Conservation (phyloP, 1,284 basidiomycete genomes). For the Melampsora abietis-canadensis region DNA sequence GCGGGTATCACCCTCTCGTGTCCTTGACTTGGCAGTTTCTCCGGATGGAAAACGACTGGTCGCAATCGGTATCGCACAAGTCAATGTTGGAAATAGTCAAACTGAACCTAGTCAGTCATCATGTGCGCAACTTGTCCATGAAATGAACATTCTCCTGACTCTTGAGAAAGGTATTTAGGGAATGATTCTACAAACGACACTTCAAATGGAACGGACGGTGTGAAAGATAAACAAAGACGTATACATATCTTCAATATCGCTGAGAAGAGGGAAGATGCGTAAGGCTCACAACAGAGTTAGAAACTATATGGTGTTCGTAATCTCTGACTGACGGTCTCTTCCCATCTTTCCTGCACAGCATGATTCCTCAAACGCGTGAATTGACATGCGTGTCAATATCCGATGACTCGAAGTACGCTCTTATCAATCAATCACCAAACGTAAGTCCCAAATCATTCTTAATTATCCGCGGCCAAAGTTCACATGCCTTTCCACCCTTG, state of each 20-base stretch:
- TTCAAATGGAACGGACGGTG: neutral
- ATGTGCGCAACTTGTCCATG: constrained; percentile 8
- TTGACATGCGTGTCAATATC: constrained; percentile 85
- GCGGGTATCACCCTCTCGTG: constrained; percentile 72
- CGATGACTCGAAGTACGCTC: constrained; percentile 75
- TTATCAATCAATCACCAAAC: constrained; percentile 81
- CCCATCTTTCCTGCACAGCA: constrained; percentile 8
- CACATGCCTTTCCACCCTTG: too few species aligned
- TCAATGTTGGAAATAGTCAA: constrained; percentile 17
- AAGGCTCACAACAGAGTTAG: neutral
- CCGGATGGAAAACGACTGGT: constrained; percentile 80
- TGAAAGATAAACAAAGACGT: constrained; percentile 25
- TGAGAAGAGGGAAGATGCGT: constrained; percentile 37
- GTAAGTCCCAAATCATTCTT: constrained; percentile 58
- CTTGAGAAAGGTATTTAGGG: constrained; percentile 3
- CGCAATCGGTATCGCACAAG: constrained; percentile 64
- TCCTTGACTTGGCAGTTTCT: constrained; percentile 80
- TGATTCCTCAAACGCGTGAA: constrained; percentile 57
- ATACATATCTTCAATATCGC: constrained; percentile 42
- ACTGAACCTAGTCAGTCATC: neutral
- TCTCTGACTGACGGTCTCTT: constrained; percentile 1
- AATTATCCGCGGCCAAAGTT: too few species aligned
- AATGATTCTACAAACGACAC: constrained; percentile 50
- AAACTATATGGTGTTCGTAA: neutral
- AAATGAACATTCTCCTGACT: constrained; percentile 30